Evolutionary conservation across 2,329 filamentous ascomycete genomes (phyloP).

Genomic region (Cladosporium sp.): DNA sequence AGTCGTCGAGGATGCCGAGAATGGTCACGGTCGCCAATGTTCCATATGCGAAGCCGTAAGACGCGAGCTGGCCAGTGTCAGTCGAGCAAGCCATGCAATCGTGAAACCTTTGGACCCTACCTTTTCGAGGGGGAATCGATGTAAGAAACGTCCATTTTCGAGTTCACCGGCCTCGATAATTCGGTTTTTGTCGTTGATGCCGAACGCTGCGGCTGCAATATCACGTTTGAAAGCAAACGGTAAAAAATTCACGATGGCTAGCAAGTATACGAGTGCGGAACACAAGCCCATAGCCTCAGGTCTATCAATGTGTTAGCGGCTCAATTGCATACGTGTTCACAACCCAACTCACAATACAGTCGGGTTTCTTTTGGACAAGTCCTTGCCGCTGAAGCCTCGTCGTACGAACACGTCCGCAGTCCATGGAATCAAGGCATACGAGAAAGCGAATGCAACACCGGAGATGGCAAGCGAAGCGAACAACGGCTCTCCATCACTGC

Average conservation of each 20-base stretch:
- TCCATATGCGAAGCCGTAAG: conserved; percentile 90
- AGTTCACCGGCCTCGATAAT: conserved; percentile 72
- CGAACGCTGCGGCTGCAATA: conserved; percentile 91
- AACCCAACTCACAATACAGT: conserved; percentile 67
- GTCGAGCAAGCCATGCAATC: background rate
- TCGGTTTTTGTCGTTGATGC: conserved; percentile 86
- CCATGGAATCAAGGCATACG: conserved; percentile 89
- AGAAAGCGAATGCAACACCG: conserved; percentile 75
- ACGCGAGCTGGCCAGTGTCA: conserved; percentile 68
- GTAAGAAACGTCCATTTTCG: conserved; percentile 80
- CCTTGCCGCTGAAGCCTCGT: conserved; percentile 84
- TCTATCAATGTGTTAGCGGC: conserved; percentile 40
- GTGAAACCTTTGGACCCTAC: conserved; percentile 45
- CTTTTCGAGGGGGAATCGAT: conserved; percentile 93
- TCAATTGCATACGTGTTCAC: background rate
- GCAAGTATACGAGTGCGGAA: conserved; percentile 86
- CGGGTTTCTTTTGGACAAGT: conserved; percentile 76
- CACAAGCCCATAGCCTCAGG: conserved; percentile 96
- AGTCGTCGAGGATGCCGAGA: conserved; percentile 89
- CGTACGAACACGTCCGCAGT: conserved; percentile 85
- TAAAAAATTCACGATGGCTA: conserved; percentile 87
- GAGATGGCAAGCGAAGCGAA: conserved; percentile 86
- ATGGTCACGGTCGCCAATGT: conserved; percentile 89
- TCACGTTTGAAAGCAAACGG: conserved; percentile 98
- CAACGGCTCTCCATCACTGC: conserved; percentile 83